These are phyloP conservation scores for Apiospora kogelbergensis DNA, from an alignment of 2,329 filamentous ascomycete genomes.

Conservation along the genomic window DNA sequence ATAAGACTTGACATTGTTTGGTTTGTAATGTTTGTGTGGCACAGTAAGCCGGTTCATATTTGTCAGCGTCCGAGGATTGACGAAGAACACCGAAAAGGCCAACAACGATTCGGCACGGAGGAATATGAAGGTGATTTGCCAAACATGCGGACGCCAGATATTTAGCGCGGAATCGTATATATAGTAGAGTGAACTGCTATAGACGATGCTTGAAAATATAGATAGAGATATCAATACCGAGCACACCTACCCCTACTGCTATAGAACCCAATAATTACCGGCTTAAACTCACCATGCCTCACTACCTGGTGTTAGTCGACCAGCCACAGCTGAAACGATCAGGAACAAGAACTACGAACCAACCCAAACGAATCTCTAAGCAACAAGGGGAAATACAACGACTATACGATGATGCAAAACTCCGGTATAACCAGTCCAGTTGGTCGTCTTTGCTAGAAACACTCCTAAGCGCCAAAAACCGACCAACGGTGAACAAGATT, in stretches of 20 bases:
- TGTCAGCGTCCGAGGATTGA: neutral
- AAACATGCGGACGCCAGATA: neutral
- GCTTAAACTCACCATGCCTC: neutral
- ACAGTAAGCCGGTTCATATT: neutral
- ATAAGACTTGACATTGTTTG: neutral
- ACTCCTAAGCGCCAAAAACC: slow-evolving; percentile 14
- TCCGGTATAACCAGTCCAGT: slow-evolving; percentile 13
- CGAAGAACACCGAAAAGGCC: neutral
- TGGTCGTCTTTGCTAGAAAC: slow-evolving; percentile 10
- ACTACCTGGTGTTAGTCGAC: too few species aligned
- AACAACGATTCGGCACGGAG: neutral
- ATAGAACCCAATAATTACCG: neutral
- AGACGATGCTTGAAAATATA: neutral
- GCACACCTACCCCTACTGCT: neutral
- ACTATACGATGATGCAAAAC: slow-evolving; percentile 13
- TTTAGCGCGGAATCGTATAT: neutral
- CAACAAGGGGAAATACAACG: slow-evolving; percentile 15
- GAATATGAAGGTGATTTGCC: neutral
- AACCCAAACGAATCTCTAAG: neutral
- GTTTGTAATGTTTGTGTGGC: neutral
- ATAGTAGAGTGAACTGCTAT: neutral
- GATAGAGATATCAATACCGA: neutral
- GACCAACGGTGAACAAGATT: slow-evolving; percentile 14
- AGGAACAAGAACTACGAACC: neutral
- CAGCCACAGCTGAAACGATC: neutral